Base-by-base conservation (phyloP, 768 basidiomycete genomes). In the Kondoa malvinella region DNA sequence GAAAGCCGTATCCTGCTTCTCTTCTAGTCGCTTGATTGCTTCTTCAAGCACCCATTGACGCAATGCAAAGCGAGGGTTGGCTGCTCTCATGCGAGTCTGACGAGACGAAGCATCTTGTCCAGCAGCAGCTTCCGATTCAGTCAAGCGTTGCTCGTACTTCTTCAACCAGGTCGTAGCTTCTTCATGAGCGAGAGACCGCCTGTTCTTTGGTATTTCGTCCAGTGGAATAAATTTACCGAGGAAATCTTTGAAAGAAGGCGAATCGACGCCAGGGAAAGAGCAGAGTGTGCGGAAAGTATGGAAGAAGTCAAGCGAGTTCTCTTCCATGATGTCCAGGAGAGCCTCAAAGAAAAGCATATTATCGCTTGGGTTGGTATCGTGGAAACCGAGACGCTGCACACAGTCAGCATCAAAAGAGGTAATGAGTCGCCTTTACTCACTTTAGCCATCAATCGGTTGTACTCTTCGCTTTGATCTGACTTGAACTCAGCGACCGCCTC, bases 11-110 rank as follows among this genome's bases (percentile, higher is more conserved):
- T 80, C 78, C 12, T 79, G 75, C 73, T 91, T 87, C 68, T 78
- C 77, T 74, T 91, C 87, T 1, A 90, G 82, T 71, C 82, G 82
- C 70, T 78, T 77, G 74, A 97, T 97, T 27, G 89, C 86, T 74
- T 97, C 92, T 76, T 97, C 92, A 34, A 99, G 80, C 8, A 97
- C 79, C 95, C 95, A 97, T 77, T 97, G 95, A 69, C 95, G 80
- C 68, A 97, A 77, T 34, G 94, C 85, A 77, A 99, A 97, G 34
- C 92, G 81, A 21, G 95, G 95, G 75, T 99, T 99, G 31, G 81
- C 84, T 27, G 70, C 76, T 69, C 79, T 81, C 78, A 83, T 82
- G 34, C 80, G 83, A 16, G 74, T 76, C 68, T 80, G 77, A 64
- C 86, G 78, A 69, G 61, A 66, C 67, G 21, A 58, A 56, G 31